phyloP scores from a whole-genome alignment of 2,329 filamentous ascomycete genomes.

The Didymella arachidicola region DNA sequence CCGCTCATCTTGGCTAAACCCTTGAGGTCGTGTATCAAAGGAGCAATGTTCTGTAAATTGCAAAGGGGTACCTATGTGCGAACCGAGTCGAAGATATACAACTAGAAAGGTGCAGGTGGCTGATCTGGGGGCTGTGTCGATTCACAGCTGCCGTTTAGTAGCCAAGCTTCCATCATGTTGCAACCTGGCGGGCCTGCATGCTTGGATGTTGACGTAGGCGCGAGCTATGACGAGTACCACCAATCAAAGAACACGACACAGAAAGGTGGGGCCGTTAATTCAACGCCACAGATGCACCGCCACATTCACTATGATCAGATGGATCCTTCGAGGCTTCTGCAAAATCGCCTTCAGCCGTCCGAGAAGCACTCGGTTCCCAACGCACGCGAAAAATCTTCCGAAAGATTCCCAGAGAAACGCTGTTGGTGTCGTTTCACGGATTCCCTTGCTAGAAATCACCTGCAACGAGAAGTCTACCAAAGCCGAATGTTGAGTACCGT shows the following conservation, averaged over 20 bases:
- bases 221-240: conserved; percentile 2
- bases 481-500: too few relatives aligned
- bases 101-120: conserved; percentile 7
- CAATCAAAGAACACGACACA: conserved; percentile 10
- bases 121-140: conserved; percentile 18
- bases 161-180: conserved; percentile 12
- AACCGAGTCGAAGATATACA: conserved; percentile 6
- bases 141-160: conserved; percentile 8
- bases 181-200: conserved; percentile 16
- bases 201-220: conserved; percentile 5
- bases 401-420: not conserved
- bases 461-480: too few relatives aligned
- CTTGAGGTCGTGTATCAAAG: not conserved
- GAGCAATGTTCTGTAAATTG: not conserved
- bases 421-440: not conserved
- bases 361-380: not conserved
- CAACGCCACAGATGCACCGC: not conserved
- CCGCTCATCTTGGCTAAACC: conserved; percentile 52
- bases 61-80: not conserved
- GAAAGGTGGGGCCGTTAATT: not conserved
- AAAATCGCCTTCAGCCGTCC: not conserved
- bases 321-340: conserved; percentile 2
- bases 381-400: not conserved
- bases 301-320: not conserved
- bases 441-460: too few relatives aligned